Percentiles rank a stretch among this genome's conserved stretches.
phyloP scores from a whole-genome alignment of 257 asterid genomes.

The Eucommia ulmoides region DNA sequence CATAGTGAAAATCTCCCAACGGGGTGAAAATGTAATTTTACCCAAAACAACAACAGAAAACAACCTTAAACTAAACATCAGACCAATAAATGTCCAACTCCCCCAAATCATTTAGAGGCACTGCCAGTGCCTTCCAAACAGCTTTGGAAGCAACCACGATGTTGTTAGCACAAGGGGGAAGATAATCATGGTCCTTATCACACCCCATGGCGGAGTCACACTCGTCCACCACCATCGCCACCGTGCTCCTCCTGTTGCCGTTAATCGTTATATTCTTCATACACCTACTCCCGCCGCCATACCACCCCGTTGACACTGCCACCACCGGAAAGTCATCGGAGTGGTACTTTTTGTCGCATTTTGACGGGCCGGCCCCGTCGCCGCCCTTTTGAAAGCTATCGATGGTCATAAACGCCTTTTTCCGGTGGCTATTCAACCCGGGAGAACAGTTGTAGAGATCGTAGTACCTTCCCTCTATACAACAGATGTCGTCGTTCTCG shows the following conservation, averaged over 20 bases:
- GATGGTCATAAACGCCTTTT: not conserved
- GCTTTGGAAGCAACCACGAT: too few species aligned
- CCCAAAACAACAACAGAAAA: too few species aligned
- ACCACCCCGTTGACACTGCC: not conserved
- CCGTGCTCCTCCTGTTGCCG: not conserved
- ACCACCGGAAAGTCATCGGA: not conserved
- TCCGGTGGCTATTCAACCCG: not conserved
- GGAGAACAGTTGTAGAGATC: not conserved
- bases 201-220: conserved; percentile 22
- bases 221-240: conserved; percentile 6
- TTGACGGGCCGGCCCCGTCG: not conserved
- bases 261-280: not conserved
- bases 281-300: not conserved
- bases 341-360: not conserved
- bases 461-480: not conserved
- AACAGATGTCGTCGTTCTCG: not conserved
- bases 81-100: too few species aligned
- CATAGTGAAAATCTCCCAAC: too few species aligned
- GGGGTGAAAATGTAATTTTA: too few species aligned
- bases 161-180: too few species aligned
- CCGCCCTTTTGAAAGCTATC: not conserved
- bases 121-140: too few species aligned
- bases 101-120: too few species aligned
- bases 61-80: too few species aligned
- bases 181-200: conserved; percentile 12